phyloP scores from a whole-genome alignment of 495 filamentous ascomycete genomes.

The Mytilinidion resinicola region DNA sequence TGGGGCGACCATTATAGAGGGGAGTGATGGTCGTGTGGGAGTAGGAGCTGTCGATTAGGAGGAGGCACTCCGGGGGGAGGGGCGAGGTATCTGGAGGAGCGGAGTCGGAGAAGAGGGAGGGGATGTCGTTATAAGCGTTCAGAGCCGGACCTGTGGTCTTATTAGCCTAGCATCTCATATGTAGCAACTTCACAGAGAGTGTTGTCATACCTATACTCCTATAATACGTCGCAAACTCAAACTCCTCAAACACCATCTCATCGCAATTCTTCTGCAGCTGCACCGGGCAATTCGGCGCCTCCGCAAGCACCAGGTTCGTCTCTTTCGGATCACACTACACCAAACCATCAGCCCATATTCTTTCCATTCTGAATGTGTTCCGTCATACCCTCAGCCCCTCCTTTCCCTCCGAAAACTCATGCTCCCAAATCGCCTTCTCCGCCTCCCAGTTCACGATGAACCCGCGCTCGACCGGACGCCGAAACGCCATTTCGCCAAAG shows the following conservation, averaged over 20 bases:
- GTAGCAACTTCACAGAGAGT: background rate
- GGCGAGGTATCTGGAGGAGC: constrained; percentile 33
- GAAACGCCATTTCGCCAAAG: constrained; percentile 82
- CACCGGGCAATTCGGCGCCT: constrained; percentile 82
- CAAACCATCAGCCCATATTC: constrained; percentile 2
- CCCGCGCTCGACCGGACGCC: constrained; percentile 90
- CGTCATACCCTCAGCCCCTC: constrained; percentile 45
- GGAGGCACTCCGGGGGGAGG: constrained; percentile 69
- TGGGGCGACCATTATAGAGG: constrained; percentile 67
- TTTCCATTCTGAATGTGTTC: constrained; percentile 1
- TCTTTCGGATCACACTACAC: constrained; percentile 65
- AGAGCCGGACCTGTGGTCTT: constrained; percentile 55
- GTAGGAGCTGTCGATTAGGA: constrained; percentile 86
- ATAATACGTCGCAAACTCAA: constrained; percentile 83
- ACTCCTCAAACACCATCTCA: constrained; percentile 97
- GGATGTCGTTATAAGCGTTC: constrained; percentile 79
- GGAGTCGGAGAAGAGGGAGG: constrained; percentile 51
- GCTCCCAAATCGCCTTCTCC: constrained; percentile 93
- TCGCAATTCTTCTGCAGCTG: constrained; percentile 82
- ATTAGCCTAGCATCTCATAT: background rate
- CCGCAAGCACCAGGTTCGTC: constrained; percentile 75
- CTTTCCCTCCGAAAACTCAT: constrained; percentile 73
- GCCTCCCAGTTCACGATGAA: constrained; percentile 96
- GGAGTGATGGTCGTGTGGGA: constrained; percentile 93
- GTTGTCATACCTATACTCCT: constrained; percentile 60